phyloP scores from a whole-genome alignment of 164 flowering plant species.

The Vitis amurensis region DNA sequence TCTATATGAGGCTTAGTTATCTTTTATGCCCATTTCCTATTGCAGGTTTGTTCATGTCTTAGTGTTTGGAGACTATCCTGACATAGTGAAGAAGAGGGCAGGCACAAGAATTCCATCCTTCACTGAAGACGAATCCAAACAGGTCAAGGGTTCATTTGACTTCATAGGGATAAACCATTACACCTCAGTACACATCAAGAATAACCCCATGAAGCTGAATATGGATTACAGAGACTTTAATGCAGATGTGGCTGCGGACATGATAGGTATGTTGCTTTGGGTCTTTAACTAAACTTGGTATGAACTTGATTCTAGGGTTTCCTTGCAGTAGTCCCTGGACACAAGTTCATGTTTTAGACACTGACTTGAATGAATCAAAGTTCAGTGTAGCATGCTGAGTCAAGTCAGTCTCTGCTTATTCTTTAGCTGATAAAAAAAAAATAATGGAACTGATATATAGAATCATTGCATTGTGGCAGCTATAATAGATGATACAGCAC shows the following conservation, averaged over 20 bases:
- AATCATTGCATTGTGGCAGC: too few species aligned
- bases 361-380: too few species aligned
- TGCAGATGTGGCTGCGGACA: conserved; percentile 32
- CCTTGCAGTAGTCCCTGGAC: too few species aligned
- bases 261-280: conserved; percentile 27
- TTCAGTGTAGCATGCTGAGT: too few species aligned
- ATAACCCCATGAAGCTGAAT: conserved; percentile 31
- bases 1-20: too few species aligned
- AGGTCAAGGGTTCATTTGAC: conserved; percentile 56
- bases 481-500: too few species aligned
- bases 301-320: too few species aligned
- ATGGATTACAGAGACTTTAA: conserved; percentile 30
- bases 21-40: neutral
- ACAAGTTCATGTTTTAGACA: too few species aligned
- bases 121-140: conserved; percentile 35
- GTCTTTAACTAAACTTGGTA: too few species aligned
- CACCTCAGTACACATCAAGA: conserved; percentile 16
- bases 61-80: conserved; percentile 34
- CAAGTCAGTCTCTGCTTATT: too few species aligned
- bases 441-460: too few species aligned
- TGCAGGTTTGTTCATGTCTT: conserved; percentile 32
- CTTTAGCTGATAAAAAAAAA: too few species aligned
- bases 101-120: conserved; percentile 52
- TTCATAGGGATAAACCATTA: conserved; percentile 65
- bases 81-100: conserved; percentile 36